phyloP scores from a whole-genome alignment of 352 stramenopile genomes.

The Phytophthora pisi region DNA sequence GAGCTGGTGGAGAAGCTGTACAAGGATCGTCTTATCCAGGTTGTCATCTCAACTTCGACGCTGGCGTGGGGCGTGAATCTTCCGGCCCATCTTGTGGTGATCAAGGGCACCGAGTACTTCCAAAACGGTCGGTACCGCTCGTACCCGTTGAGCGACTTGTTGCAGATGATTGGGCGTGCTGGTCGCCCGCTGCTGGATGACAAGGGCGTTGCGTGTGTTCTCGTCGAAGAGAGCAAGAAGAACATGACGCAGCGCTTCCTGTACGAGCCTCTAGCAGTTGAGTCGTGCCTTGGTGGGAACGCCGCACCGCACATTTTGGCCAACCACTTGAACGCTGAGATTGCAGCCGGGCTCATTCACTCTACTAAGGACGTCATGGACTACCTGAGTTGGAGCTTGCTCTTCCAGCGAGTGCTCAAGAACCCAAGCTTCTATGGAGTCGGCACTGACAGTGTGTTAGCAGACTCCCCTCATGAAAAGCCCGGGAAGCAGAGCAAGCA shows the following conservation, averaged over 20 bases:
- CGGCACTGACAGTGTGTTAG: slow-evolving; percentile 22
- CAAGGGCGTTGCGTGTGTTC: slow-evolving; percentile 95
- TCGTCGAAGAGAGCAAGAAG: slow-evolving; percentile 98
- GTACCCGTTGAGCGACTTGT: slow-evolving; percentile 97
- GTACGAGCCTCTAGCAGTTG: slow-evolving; percentile 97
- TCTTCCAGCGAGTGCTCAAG: slow-evolving; percentile 94
- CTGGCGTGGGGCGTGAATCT: slow-evolving; percentile 97
- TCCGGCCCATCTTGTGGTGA: slow-evolving; percentile 97
- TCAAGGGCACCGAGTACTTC: slow-evolving; percentile 99
- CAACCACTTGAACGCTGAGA: slow-evolving; percentile 98
- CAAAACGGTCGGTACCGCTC: slow-evolving; percentile 95
- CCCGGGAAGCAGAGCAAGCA: slow-evolving; percentile 30
- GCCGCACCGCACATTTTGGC: slow-evolving; percentile 56
- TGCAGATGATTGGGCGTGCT: slow-evolving; percentile 99
- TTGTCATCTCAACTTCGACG: slow-evolving; percentile 93
- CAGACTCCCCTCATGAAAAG: slow-evolving; percentile 3
- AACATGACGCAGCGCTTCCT: slow-evolving; percentile 99
- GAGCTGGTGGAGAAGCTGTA: slow-evolving; percentile 98
- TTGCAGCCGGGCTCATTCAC: slow-evolving; percentile 91
- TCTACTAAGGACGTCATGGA: slow-evolving; percentile 91
- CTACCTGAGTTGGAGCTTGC: slow-evolving; percentile 98
- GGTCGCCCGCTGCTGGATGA: slow-evolving; percentile 96
- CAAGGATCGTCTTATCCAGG: slow-evolving; percentile 95
- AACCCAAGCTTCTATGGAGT: slow-evolving; percentile 97
- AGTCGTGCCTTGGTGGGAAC: slow-evolving; percentile 93